These are phyloP conservation scores for Coriaria nepalensis DNA, from an alignment of 306 rosid genomes.

Conservation along the genomic window DNA sequence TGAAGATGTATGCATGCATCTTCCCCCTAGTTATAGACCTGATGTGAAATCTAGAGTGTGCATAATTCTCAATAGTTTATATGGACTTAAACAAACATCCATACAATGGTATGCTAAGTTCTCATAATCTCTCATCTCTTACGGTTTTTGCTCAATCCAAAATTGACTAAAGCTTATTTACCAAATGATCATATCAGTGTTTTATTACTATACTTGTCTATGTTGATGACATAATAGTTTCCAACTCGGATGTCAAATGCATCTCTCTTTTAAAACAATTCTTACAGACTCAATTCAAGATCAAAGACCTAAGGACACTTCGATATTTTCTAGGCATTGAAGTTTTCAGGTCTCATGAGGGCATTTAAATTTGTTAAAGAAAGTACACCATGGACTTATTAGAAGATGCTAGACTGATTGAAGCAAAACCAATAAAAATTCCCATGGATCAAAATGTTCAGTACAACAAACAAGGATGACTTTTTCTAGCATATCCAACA, in stretches of 20 bases:
- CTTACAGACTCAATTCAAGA: background rate
- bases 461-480: background rate
- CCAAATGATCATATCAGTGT: background rate
- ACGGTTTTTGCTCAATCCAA: background rate
- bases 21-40: slow-evolving; percentile 1
- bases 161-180: background rate
- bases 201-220: background rate
- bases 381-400: slow-evolving; percentile 3
- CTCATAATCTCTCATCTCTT: background rate
- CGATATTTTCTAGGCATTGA: slow-evolving; percentile 4
- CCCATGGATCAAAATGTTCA: background rate
- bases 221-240: slow-evolving; percentile 1
- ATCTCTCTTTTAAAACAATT: background rate
- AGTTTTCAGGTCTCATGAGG: background rate
- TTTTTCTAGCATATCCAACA: no score
- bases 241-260: background rate
- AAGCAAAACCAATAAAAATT: background rate
- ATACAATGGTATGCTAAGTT: slow-evolving; percentile 4
- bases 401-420: background rate
- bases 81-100: slow-evolving; percentile 1
- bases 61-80: background rate
- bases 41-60: background rate
- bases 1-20: background rate
- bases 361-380: background rate
- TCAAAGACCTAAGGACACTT: background rate